These are phyloP conservation scores for Abelmoschus esculentus DNA, from an alignment of 345 rosid species.

Conservation along the genomic window DNA sequence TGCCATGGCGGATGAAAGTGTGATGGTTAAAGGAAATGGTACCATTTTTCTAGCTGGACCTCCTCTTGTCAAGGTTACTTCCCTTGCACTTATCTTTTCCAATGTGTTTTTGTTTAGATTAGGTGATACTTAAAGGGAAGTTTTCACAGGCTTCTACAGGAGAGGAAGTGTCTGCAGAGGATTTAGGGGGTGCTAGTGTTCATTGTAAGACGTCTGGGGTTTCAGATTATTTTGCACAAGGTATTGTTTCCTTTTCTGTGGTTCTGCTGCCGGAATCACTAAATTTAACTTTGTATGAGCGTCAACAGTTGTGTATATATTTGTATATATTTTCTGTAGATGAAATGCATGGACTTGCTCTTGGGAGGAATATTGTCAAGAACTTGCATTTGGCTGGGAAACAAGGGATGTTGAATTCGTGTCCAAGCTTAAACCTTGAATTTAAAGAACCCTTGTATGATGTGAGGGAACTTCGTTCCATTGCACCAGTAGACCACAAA, in stretches of 20 bases:
- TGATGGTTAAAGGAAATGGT: constrained; percentile 96
- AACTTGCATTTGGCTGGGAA: constrained; percentile 86
- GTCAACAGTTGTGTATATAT: background rate
- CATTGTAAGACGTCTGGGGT: constrained; percentile 94
- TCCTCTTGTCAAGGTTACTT: constrained; percentile 80
- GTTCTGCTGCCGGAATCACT: background rate
- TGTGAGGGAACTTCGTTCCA: constrained; percentile 67
- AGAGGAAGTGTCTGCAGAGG: constrained; percentile 92
- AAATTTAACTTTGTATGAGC: background rate
- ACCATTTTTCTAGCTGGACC: constrained; percentile 97
- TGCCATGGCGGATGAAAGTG: constrained; percentile 99
- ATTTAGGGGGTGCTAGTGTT: constrained; percentile 81
- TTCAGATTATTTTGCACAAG: constrained; percentile 97
- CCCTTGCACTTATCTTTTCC: constrained; percentile 7
- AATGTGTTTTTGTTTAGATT: constrained; percentile 7
- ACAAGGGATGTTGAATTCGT: constrained; percentile 26
- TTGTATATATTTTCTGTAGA: constrained; percentile 42
- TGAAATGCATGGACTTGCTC: constrained; percentile 87
- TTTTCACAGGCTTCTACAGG: constrained; percentile 92
- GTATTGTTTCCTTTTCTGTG: constrained; percentile 22
- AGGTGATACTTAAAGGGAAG: constrained; percentile 26
- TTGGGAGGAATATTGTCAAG: constrained; percentile 87
- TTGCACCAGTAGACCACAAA: constrained; percentile 88
- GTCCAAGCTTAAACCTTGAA: constrained; percentile 30
- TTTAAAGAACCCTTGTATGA: constrained; percentile 75